Evolutionary conservation across 2,329 filamentous ascomycete genomes (phyloP).

Genomic region (Trichoderma semiorbis): DNA sequence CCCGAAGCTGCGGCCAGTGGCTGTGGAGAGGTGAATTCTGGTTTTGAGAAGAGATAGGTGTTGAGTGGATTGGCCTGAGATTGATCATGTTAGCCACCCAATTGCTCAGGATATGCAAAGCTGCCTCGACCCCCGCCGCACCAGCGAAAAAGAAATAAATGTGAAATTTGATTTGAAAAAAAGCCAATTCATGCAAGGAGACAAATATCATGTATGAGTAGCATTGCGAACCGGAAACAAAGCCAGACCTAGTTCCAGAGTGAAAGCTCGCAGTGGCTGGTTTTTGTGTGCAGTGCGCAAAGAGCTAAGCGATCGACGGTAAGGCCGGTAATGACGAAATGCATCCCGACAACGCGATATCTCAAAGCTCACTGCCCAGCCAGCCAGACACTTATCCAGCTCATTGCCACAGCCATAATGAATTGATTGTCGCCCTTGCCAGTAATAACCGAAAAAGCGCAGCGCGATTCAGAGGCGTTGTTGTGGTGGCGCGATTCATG

Average conservation of each 20-base stretch:
- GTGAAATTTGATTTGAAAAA: neutral
- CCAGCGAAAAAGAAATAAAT: neutral
- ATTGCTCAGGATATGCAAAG: neutral
- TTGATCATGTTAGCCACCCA: slow-evolving; percentile 1
- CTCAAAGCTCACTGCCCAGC: neutral
- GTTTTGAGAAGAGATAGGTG: slow-evolving; percentile 89
- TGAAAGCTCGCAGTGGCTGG: neutral
- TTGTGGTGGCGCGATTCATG: slow-evolving; percentile 7
- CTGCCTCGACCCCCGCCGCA: neutral
- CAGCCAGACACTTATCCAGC: slow-evolving; percentile 15
- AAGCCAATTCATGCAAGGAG: neutral
- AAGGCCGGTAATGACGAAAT: neutral
- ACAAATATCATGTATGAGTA: neutral
- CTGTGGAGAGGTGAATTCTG: slow-evolving; percentile 86
- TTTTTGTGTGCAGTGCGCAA: neutral
- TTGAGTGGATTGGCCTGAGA: slow-evolving; percentile 85
- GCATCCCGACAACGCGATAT: neutral
- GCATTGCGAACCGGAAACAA: neutral
- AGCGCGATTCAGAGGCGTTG: neutral
- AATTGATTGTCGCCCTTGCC: neutral
- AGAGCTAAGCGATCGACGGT: slow-evolving; percentile 8
- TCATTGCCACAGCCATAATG: neutral
- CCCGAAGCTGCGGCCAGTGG: slow-evolving; percentile 88
- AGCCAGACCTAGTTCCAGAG: neutral
- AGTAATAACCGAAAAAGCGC: neutral